phyloP scores from a whole-genome alignment of 2,329 filamentous ascomycete genomes.

The Trichoderma sp. region DNA sequence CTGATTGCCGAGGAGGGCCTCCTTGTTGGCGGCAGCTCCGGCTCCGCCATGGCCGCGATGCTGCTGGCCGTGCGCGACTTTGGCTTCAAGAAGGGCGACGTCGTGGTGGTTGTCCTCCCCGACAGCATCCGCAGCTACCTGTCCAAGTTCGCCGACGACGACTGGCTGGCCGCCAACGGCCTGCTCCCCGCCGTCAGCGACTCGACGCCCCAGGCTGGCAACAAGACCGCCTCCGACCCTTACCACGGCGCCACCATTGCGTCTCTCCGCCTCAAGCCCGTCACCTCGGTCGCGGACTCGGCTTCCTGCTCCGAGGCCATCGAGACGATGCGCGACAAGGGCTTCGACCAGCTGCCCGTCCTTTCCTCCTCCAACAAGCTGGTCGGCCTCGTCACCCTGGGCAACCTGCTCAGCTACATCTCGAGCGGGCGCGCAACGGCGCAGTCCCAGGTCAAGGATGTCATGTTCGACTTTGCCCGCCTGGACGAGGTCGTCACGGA shows the following conservation, averaged over 20 bases:
- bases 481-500: conserved; percentile 92
- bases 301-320: conserved; percentile 83
- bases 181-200: conserved; percentile 64
- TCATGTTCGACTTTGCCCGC: conserved; percentile 96
- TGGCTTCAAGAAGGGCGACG: conserved; percentile 77
- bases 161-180: conserved; percentile 97
- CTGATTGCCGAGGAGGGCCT: conserved; percentile 94
- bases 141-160: conserved; percentile 97
- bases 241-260: conserved; percentile 79
- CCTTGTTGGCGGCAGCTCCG: conserved; percentile 89
- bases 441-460: conserved; percentile 73
- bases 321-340: conserved; percentile 97
- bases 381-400: conserved; percentile 89
- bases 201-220: conserved; percentile 46
- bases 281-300: conserved; percentile 76
- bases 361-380: conserved; percentile 71
- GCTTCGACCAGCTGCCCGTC: conserved; percentile 96
- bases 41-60: conserved; percentile 84
- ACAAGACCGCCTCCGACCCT: conserved; percentile 59
- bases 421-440: conserved; percentile 77
- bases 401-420: conserved; percentile 90
- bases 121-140: conserved; percentile 98
- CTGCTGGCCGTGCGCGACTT: conserved; percentile 76
- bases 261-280: conserved; percentile 85
- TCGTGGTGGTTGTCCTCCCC: conserved; percentile 87